Evolutionary conservation across 108 stramenopile species (phyloP).

Genomic region (Nitzschia palea): DNA sequence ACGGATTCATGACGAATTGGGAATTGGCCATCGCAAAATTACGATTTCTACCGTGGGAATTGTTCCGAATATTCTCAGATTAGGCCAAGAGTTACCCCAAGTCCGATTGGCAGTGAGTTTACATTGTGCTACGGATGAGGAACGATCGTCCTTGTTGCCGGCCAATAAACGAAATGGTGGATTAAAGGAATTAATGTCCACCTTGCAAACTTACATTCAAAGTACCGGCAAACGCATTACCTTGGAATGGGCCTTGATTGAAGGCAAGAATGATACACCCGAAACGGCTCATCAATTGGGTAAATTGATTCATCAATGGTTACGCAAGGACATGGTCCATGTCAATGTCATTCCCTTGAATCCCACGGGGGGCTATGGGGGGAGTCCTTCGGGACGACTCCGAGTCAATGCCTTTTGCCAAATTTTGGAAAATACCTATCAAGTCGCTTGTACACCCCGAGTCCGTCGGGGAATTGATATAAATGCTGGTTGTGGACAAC

Average conservation of each 20-base stretch:
- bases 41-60: slow-evolving; percentile 94
- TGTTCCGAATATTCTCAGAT: slow-evolving; percentile 75
- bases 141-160: slow-evolving; percentile 85
- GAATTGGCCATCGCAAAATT: slow-evolving; percentile 92
- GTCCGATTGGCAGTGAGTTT: slow-evolving; percentile 89
- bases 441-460: slow-evolving; percentile 77
- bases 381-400: slow-evolving; percentile 51
- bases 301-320: slow-evolving; percentile 46
- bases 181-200: slow-evolving; percentile 80
- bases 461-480: slow-evolving; percentile 98
- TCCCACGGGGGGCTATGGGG: slow-evolving; percentile 86
- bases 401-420: slow-evolving; percentile 70
- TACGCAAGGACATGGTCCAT: slow-evolving; percentile 80
- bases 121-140: slow-evolving; percentile 90
- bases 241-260: slow-evolving; percentile 97
- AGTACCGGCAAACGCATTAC: slow-evolving; percentile 81
- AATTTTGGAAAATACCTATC: slow-evolving; percentile 67
- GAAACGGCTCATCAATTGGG: slow-evolving; percentile 79
- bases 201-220: slow-evolving; percentile 77
- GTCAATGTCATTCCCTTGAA: slow-evolving; percentile 97
- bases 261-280: slow-evolving; percentile 84
- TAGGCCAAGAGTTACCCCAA: slow-evolving; percentile 53
- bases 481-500: slow-evolving; percentile 97
- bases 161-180: slow-evolving; percentile 90
- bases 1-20: slow-evolving; percentile 86